Base-by-base conservation (phyloP, 495 filamentous ascomycete species). In the Penicillium verhagenii region DNA sequence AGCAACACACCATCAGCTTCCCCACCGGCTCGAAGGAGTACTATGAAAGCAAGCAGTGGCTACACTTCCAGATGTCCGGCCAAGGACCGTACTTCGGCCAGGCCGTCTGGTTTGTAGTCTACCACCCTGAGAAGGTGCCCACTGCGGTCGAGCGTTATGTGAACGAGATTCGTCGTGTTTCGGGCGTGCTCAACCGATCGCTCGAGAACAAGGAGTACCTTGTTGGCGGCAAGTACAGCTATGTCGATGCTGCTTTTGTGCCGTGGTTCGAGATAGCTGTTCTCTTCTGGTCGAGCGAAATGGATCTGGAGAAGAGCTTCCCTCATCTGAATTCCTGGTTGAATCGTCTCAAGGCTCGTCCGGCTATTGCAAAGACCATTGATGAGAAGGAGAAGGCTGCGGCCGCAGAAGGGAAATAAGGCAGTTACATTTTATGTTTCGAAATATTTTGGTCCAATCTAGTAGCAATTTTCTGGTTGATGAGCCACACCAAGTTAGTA, bases 71-170 rank as follows among this genome's bases (percentile, higher is more conserved):
- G 33, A 6, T 38, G 5, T 47, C 72, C 0, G 83, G 83, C 16
- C 84, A 87, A 60, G 84, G 81, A 0, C 82, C 83, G 0, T 86
- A 85, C 63, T 86, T 68, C 59, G 79, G 80, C 7, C 79, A 82
- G 61, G 72, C 68, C 0, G 40, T 39, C 14, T 82, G 77, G 78
- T 81, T 87, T 66, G 61, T 46, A 6, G 57, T 55, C 1, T 72
- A 60, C 46, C 81, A 87, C 63, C 21, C 71, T 0, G 82, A 85
- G 61, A 72, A 78, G 63, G 23, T 86, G n/a, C 75, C 70, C 10
- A 77, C 64, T 39, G 83, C 79, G 1, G 59, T 81, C 1, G 74
- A 80, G 11, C 73, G 84, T 1, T 87, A 86, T 51, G 37, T 61
- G 6, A 76, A 78, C 4, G 85, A 88, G 66, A 61, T 81, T 4